Evolutionary conservation across 163 green algal species (phyloP).

Genomic region (Chlorella variabilis): DNA sequence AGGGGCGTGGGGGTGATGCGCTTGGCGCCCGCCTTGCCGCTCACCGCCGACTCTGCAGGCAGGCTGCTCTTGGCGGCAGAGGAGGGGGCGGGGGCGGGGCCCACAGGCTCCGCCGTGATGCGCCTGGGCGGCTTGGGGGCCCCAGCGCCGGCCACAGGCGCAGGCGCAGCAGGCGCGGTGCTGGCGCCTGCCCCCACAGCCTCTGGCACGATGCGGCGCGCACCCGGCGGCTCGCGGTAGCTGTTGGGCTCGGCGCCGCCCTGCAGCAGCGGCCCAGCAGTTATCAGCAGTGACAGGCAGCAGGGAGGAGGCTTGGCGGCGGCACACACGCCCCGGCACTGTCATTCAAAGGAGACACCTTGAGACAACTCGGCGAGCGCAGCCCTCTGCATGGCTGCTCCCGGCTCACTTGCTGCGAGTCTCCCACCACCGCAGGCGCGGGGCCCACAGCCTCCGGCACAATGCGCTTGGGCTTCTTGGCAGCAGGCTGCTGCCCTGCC

Average conservation of each 20-base stretch:
- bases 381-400: no score
- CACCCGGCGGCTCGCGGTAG: neutral
- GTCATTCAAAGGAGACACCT: no score
- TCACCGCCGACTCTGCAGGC: slow-evolving; percentile 15
- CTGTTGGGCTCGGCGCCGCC: neutral
- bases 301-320: neutral
- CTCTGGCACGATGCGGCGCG: slow-evolving; percentile 2
- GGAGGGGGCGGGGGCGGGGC: neutral
- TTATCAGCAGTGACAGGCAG: neutral
- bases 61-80: slow-evolving; percentile 22
- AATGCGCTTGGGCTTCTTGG: slow-evolving; percentile 28
- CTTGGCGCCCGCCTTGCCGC: slow-evolving; percentile 23
- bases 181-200: neutral
- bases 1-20: slow-evolving; percentile 46
- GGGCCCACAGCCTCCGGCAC: slow-evolving; percentile 23
- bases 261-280: neutral
- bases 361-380: no score
- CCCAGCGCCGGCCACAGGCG: neutral
- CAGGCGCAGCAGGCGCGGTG: neutral
- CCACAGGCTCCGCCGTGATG: slow-evolving; percentile 31
- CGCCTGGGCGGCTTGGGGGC: slow-evolving; percentile 10
- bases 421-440: slow-evolving; percentile 7
- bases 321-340: neutral
- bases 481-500: neutral
- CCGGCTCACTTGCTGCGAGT: slow-evolving; percentile 24